These are phyloP conservation scores for Telfairia occidentalis DNA, from an alignment of 331 rosid species.

Conservation along the genomic window DNA sequence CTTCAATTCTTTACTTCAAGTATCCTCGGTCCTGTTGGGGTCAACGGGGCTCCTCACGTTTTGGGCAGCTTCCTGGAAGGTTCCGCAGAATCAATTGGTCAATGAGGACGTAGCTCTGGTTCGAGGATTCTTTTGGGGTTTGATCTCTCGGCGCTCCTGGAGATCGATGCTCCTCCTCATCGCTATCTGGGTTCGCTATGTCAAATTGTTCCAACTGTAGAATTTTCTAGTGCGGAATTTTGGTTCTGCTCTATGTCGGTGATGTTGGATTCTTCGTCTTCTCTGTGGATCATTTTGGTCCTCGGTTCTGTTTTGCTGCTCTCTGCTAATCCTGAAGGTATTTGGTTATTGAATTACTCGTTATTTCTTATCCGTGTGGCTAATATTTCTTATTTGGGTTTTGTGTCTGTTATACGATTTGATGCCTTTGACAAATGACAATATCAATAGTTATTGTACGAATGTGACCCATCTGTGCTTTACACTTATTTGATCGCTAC, in stretches of 20 bases:
- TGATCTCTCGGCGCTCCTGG: neutral
- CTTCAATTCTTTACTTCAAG: neutral
- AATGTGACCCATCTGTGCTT: neutral
- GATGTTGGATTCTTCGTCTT: slow-evolving; percentile 5
- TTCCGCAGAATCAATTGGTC: neutral
- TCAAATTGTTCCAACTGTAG: neutral
- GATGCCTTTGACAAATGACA: neutral
- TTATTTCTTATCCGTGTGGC: neutral
- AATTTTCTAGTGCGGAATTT: neutral
- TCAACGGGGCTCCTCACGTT: slow-evolving; percentile 4
- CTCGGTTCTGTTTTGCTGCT: slow-evolving; percentile 5
- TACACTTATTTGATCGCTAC: neutral
- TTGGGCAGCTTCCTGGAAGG: neutral
- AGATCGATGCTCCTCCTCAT: neutral
- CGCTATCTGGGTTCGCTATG: neutral
- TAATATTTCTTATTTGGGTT: neutral
- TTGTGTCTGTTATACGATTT: neutral
- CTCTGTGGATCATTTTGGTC: slow-evolving; percentile 7
- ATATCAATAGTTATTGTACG: too few relatives aligned
- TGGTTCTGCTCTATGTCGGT: neutral
- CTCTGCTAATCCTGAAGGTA: slow-evolving; percentile 18
- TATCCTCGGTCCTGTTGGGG: neutral
- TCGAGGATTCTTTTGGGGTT: neutral
- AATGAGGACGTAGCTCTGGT: neutral
- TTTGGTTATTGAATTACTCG: neutral